Evolutionary conservation across 192 early-diverging fungal species (phyloP).

Genomic region (Dissophora globulifera): DNA sequence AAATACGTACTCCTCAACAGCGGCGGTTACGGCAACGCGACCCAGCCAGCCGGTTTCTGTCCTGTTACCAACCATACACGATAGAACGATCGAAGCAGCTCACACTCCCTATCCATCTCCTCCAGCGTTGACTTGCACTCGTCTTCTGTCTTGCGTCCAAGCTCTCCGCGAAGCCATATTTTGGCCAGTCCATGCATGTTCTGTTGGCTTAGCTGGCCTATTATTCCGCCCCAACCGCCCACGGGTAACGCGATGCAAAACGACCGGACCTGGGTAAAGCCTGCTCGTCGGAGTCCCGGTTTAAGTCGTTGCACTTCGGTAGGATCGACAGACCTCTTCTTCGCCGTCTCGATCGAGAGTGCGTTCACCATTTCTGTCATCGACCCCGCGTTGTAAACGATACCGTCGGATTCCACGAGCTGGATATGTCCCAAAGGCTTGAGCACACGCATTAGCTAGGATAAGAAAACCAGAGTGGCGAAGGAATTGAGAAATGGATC

Average conservation of each 20-base stretch:
- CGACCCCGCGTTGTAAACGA: constrained; percentile 16
- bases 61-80: constrained; percentile 13
- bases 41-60: too few relatives aligned
- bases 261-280: constrained; percentile 11
- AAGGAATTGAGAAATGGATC: too few relatives aligned
- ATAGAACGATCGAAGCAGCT: constrained; percentile 18
- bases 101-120: constrained; percentile 9
- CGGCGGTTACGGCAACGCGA: too few relatives aligned
- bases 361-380: constrained; percentile 4
- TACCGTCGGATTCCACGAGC: constrained; percentile 37
- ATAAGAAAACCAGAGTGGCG: too few relatives aligned
- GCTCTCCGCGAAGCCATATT: constrained; percentile 18
- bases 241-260: constrained; percentile 23
- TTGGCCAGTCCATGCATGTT: constrained; percentile 26
- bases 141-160: constrained; percentile 11
- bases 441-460: constrained; percentile 54
- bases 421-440: constrained; percentile 61
- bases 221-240: constrained; percentile 23
- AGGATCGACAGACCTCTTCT: constrained; percentile 7
- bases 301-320: constrained; percentile 9
- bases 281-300: constrained; percentile 13
- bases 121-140: constrained; percentile 9
- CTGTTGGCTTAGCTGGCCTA: constrained; percentile 18
- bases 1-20: too few relatives aligned
- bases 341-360: constrained; percentile 5